These are phyloP conservation scores for Penicillium herquei DNA, from an alignment of 495 filamentous ascomycete species.

Conservation along the genomic window DNA sequence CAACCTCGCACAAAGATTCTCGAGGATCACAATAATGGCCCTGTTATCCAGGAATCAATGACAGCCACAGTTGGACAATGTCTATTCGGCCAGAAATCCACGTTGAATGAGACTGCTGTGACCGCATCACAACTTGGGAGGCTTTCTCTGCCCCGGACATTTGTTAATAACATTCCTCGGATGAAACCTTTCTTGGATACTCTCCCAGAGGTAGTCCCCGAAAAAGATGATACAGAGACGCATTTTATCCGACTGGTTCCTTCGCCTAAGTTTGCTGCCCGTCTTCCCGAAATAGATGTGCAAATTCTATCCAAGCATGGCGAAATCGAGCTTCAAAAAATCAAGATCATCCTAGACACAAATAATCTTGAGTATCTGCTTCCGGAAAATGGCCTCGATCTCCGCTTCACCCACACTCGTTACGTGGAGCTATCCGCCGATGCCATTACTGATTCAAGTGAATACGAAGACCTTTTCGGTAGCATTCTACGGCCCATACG, in stretches of 20 bases:
- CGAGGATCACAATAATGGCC: not conserved
- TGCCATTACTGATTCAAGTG: not conserved
- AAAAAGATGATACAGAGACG: slow-evolving; percentile 4
- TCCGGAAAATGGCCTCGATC: slow-evolving; percentile 39
- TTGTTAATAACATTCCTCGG: slow-evolving; percentile 32
- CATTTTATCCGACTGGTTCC: slow-evolving; percentile 37
- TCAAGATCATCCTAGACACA: slow-evolving; percentile 30
- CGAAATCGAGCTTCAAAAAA: slow-evolving; percentile 18
- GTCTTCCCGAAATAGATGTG: slow-evolving; percentile 37
- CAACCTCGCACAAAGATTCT: not conserved
- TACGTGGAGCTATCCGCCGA: slow-evolving; percentile 25
- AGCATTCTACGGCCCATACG: slow-evolving; percentile 21
- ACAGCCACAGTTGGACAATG: slow-evolving; percentile 42
- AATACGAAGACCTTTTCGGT: slow-evolving; percentile 11
- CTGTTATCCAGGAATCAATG: slow-evolving; percentile 30
- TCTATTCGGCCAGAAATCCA: slow-evolving; percentile 34
- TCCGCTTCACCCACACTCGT: slow-evolving; percentile 41
- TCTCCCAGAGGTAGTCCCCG: slow-evolving; percentile 2
- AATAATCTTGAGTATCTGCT: slow-evolving; percentile 43
- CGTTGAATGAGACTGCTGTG: slow-evolving; percentile 15
- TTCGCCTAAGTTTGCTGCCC: slow-evolving; percentile 17
- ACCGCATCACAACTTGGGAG: slow-evolving; percentile 36
- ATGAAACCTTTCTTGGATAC: slow-evolving; percentile 26
- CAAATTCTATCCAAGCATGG: slow-evolving; percentile 18
- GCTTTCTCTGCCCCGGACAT: slow-evolving; percentile 30